Evolutionary conservation across 73 alveolate genomes (phyloP).

Genomic region (Paramecium primaurelia): DNA sequence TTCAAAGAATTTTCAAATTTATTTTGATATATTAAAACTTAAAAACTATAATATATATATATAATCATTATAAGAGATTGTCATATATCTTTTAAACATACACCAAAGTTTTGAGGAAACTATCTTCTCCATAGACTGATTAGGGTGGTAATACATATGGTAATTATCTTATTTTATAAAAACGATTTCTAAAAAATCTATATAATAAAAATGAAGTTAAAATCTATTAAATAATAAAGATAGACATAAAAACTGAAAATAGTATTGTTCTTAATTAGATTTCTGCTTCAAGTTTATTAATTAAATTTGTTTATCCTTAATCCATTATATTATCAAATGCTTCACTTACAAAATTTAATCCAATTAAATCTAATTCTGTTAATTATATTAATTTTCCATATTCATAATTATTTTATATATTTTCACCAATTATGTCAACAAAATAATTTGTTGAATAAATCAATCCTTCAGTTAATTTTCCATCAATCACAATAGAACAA

Average conservation of each 20-base stretch:
- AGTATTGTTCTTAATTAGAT: not conserved
- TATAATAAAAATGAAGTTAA: not conserved
- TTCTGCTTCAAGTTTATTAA: not conserved
- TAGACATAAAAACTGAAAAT: not conserved
- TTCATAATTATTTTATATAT: not conserved
- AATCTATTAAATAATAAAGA: not conserved
- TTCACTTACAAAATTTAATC: not conserved
- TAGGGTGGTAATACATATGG: slow-evolving; percentile 36
- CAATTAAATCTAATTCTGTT: not conserved
- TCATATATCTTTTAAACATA: slow-evolving; percentile 27
- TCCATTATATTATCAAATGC: not conserved
- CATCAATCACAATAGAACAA: slow-evolving; percentile 9
- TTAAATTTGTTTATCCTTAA: not conserved
- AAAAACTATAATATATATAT: not conserved
- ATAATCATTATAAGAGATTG: slow-evolving; percentile 9
- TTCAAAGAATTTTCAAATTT: slow-evolving; percentile 30
- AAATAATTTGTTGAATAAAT: not conserved
- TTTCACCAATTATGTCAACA: not conserved
- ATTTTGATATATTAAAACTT: not conserved
- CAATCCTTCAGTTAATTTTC: not conserved
- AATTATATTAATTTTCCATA: not conserved
- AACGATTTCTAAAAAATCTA: not conserved
- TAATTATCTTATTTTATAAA: slow-evolving; percentile 15
- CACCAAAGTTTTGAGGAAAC: slow-evolving; percentile 2
- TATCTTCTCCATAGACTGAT: slow-evolving; percentile 32